Base-by-base conservation (phyloP, 768 basidiomycete genomes). In the Lepiota subincarnata region DNA sequence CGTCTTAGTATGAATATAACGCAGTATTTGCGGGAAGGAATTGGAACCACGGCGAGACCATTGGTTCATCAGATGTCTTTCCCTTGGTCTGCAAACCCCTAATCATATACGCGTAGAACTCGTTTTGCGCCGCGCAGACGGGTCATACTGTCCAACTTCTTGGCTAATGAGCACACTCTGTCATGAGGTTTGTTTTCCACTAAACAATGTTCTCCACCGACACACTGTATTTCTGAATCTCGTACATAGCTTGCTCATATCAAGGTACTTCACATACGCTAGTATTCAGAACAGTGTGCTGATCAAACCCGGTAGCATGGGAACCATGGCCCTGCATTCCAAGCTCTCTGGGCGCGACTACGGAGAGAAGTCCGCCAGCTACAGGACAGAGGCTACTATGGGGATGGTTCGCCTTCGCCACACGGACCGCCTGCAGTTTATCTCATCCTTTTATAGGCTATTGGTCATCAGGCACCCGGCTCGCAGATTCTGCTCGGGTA, bases 41-140 rank as follows among this genome's bases (percentile, higher is more conserved):
- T 64, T 93, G 90, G 90, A 89, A 90, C 59, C 75, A 74, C 53
- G 91, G 91, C 2, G 90, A 93, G 68, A 84, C 82, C 8, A 71
- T 93, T 53, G 89, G 89, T 87, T 57, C 18, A 67, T 59, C 13
- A 7, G 40, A 26, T 31, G 41, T 19, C 14, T 52, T n/a, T 37
- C 19, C 8, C 28, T 22, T 47, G 13, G 18, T 28, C 34, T 20
- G 6, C 52, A 48, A 16, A 18, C 26, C 10, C 38, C 31, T 38
- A 31, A 56, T 48, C 53, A 18, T 48, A 46, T 22, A 28, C 35
- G 31, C 10, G n/a, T 56, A 92, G 90, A 93, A 61, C 75, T 93
- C 14, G 91, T 92, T 6, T 69, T 92, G 4, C 77, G 88, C 26
- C 73, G 82, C 37, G 68, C 75, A 2, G 69, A 77, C 49, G 87